Evolutionary conservation across 306 rosid genomes (phyloP).

Genomic region (Trichosanthes truncata): DNA sequence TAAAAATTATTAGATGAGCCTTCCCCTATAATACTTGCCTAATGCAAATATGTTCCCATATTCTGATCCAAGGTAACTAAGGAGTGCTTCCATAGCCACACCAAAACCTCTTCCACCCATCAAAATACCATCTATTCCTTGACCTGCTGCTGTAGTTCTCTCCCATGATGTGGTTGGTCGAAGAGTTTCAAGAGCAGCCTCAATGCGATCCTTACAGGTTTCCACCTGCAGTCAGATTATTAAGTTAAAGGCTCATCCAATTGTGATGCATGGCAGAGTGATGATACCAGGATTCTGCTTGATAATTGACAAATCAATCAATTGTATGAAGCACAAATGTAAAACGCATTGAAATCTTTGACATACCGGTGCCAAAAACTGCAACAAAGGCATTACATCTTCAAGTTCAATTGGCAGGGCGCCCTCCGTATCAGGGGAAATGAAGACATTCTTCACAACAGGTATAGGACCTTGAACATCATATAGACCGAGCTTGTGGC

Average conservation of each 20-base stretch:
- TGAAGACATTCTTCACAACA: conserved; percentile 74
- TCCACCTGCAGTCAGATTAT: conserved; percentile 55
- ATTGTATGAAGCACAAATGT: neutral
- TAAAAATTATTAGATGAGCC: neutral
- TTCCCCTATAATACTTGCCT: conserved; percentile 32
- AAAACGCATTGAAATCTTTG: neutral
- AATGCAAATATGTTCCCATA: conserved; percentile 93
- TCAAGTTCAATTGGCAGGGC: conserved; percentile 68
- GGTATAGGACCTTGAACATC: conserved; percentile 97
- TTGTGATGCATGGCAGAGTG: neutral
- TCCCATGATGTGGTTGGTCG: conserved; percentile 98
- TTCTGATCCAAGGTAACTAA: conserved; percentile 91
- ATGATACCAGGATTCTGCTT: neutral
- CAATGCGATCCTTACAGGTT: conserved; percentile 84
- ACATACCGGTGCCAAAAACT: conserved; percentile 97
- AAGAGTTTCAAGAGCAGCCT: conserved; percentile 85
- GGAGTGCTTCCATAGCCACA: conserved; percentile 83
- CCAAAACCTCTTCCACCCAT: conserved; percentile 97
- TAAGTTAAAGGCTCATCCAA: conserved; percentile 14
- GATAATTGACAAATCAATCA: neutral
- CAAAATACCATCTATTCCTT: conserved; percentile 81
- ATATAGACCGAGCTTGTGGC: conserved; percentile 88
- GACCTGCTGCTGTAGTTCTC: conserved; percentile 83
- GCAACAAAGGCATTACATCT: conserved; percentile 95
- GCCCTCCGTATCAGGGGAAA: conserved; percentile 76